These are phyloP conservation scores for Exophiala calicioides DNA, from an alignment of 2,329 filamentous ascomycete genomes.

Conservation along the genomic window DNA sequence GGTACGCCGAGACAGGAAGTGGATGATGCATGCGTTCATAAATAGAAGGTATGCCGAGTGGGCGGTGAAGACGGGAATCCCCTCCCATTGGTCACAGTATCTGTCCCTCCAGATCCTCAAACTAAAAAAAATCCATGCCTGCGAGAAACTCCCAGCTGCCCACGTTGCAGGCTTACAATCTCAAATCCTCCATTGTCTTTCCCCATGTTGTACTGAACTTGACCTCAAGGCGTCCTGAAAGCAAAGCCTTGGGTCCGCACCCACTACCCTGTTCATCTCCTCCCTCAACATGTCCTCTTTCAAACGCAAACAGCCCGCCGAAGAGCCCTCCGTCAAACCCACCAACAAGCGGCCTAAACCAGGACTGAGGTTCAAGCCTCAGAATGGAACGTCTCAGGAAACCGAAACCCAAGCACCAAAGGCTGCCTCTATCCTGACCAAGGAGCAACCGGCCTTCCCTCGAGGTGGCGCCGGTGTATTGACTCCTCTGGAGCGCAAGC, in stretches of 20 bases:
- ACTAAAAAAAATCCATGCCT: conserved; percentile 13
- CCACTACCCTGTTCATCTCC: neutral
- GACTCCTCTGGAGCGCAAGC: conserved; percentile 91
- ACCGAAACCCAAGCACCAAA: conserved; percentile 19
- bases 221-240: neutral
- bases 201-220: neutral
- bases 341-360: conserved; percentile 21
- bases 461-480: conserved; percentile 87
- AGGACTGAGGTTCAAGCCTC: conserved; percentile 5
- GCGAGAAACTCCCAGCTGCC: no score
- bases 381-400: conserved; percentile 5
- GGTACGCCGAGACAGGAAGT: no score
- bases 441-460: conserved; percentile 89
- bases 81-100: neutral
- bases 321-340: conserved; percentile 5
- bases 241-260: neutral
- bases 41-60: neutral
- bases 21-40: neutral
- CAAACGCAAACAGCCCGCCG: conserved; percentile 25
- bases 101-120: neutral
- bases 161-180: no score
- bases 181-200: no score
- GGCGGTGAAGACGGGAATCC: neutral
- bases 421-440: conserved; percentile 26
- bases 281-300: conserved; percentile 23